These are phyloP conservation scores for Bocquillonia castaneifolia DNA, from an alignment of 441 rosid species.

Conservation along the genomic window DNA sequence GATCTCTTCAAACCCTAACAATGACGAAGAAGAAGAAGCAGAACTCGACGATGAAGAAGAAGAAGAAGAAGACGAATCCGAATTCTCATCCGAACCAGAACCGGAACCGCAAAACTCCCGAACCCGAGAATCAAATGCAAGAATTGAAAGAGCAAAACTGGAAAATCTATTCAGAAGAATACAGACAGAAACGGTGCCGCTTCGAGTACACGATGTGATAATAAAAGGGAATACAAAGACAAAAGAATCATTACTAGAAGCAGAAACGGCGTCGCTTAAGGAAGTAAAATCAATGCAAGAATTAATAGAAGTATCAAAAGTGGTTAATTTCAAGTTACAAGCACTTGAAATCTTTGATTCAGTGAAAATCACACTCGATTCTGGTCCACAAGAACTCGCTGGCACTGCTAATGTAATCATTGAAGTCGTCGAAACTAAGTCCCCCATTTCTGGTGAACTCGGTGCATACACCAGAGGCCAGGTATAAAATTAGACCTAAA, in stretches of 20 bases:
- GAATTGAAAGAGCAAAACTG: conserved; percentile 36
- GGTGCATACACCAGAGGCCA: conserved; percentile 73
- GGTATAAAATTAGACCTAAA: conserved; percentile 36
- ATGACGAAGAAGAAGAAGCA: conserved; percentile 21
- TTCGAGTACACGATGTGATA: conserved; percentile 83
- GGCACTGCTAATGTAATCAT: conserved; percentile 76
- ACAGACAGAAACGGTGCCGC: conserved; percentile 44
- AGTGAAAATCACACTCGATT: conserved; percentile 74
- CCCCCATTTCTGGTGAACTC: conserved; percentile 55
- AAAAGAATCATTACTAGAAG: conserved; percentile 69
- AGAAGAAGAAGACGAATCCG: conserved; percentile 27
- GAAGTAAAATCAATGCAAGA: conserved; percentile 66
- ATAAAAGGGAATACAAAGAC: conserved; percentile 77
- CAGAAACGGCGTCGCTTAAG: conserved; percentile 52
- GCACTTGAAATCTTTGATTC: conserved; percentile 77
- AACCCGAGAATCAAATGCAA: conserved; percentile 26
- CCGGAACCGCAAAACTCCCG: conserved; percentile 25
- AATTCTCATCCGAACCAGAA: conserved; percentile 28
- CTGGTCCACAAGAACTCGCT: conserved; percentile 86
- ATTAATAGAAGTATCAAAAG: conserved; percentile 56
- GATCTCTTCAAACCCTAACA: conserved; percentile 29
- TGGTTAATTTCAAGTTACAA: conserved; percentile 57
- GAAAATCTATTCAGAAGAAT: conserved; percentile 49
- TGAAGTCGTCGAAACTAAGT: conserved; percentile 60
- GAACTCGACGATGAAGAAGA: conserved; percentile 27